Evolutionary conservation across 1,284 basidiomycete species (phyloP), one percentile per base, ranked within the genome.

Genomic region (Mycosarcoma maydis): DNA sequence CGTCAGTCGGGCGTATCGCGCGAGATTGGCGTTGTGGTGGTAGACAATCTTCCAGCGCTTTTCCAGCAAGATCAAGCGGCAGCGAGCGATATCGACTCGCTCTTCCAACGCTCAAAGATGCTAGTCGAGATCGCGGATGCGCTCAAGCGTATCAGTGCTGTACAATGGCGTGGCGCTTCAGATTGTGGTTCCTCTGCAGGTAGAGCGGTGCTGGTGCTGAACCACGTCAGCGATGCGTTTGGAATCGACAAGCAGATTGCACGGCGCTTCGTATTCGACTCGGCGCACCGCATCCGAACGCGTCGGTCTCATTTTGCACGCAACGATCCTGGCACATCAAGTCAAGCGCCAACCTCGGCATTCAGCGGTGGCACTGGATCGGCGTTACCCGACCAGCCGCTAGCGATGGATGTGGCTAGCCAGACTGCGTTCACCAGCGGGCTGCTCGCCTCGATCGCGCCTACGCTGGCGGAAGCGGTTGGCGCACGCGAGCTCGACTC

Each of bases 221-320:
- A 77, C 41, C 76, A 77, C 42, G 76, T 77, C 14, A 70, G 61
- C 29, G 76, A 77, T 22, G 73, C 72, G 1, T 77, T 77, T 43
- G 73, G 60, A 0, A 30, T 41, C 3, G 73, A 74, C n/a, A 56
- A 60, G 27, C 59, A 61, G 6, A 36, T 64, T 4, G 67, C 67
- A 16, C 50, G 50, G 6, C 54, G 58, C 3, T 62, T 64, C 17
- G 59, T 67, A 3, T 56, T 72, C 8, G 47, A 52, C 19, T 33
- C 51, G 3, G 58, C 61, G 4, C 30, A 50, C 16, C 54, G 43
- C n/a, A 29, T 52, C 13, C 46, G 44, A 5, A 6, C n/a, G 3
- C 29, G 32, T 6, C 46, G 36, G 13, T 27, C 41, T 7, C 26
- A 36, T 17, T 9, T 2, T 10, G 27, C 3, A 19, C 39, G 24